phyloP scores from a whole-genome alignment of 2,329 filamentous ascomycete genomes.

The Coniochaeta sp. region DNA sequence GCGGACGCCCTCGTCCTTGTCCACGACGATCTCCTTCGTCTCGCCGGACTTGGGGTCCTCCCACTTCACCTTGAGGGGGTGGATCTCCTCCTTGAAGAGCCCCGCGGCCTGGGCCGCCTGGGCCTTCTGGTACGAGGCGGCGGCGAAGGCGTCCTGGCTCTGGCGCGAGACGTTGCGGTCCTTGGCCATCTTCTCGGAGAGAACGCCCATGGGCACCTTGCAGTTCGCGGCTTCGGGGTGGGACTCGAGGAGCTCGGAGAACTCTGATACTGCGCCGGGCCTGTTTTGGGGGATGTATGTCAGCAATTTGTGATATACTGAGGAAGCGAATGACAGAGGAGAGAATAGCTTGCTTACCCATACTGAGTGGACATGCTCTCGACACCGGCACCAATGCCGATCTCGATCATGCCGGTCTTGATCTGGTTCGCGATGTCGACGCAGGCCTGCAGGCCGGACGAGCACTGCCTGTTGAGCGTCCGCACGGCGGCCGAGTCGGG shows the following conservation, averaged over 20 bases:
- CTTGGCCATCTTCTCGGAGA: constrained; percentile 93
- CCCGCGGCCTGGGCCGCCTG: constrained; percentile 75
- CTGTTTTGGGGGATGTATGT: constrained; percentile 30
- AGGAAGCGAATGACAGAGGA: no score
- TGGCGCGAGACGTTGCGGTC: constrained; percentile 66
- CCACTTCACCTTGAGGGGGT: constrained; percentile 76
- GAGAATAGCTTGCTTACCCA: constrained; percentile 49
- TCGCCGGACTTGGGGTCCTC: constrained; percentile 88
- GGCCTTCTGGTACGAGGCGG: constrained; percentile 88
- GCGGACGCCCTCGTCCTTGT: constrained; percentile 81
- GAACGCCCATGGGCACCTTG: constrained; percentile 93
- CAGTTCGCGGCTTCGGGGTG: constrained; percentile 84
- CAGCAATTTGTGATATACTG: background rate
- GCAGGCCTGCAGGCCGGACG: constrained; percentile 83
- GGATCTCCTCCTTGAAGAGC: constrained; percentile 90
- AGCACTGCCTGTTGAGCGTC: constrained; percentile 90
- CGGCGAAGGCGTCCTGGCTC: constrained; percentile 87
- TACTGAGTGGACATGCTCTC: constrained; percentile 96
- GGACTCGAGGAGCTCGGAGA: constrained; percentile 79
- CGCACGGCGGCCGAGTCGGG: constrained; percentile 78
- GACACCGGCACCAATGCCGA: constrained; percentile 89
- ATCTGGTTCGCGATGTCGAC: constrained; percentile 94
- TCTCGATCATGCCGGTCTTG: constrained; percentile 83
- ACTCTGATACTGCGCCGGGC: constrained; percentile 81
- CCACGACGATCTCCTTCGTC: constrained; percentile 74